Evolutionary conservation across 2,329 filamentous ascomycete genomes (phyloP).

Genomic region (Fusarium nematophilum): DNA sequence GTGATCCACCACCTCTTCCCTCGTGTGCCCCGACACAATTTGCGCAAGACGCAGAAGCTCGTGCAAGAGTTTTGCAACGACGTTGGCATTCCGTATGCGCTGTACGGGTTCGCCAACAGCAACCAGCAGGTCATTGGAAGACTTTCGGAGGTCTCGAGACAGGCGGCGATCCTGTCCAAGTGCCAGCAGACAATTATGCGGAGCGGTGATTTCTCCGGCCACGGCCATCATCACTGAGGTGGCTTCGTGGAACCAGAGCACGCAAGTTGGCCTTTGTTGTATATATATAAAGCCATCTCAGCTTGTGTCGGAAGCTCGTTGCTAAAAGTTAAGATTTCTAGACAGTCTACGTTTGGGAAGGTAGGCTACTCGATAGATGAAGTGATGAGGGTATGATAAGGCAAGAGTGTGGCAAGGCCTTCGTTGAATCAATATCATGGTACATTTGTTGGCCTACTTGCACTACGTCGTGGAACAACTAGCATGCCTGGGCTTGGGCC

Average conservation of each 20-base stretch:
- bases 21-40: conserved; percentile 85
- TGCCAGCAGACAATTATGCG: conserved; percentile 69
- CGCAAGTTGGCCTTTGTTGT: conserved; percentile 14
- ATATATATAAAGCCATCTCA: conserved; percentile 11
- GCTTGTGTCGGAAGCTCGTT: background rate
- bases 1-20: conserved; percentile 89
- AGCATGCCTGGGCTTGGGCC: conserved; percentile 7
- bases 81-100: conserved; percentile 84
- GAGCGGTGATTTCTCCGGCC: conserved; percentile 43
- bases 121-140: conserved; percentile 83
- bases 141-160: conserved; percentile 81
- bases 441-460: background rate
- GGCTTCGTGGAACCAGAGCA: conserved; percentile 3
- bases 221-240: conserved; percentile 23
- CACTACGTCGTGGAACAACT: conserved; percentile 1
- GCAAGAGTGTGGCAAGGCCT: background rate
- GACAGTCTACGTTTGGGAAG: background rate
- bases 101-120: conserved; percentile 86
- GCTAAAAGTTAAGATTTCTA: conserved; percentile 1
- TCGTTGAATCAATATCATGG: conserved; percentile 14
- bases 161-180: conserved; percentile 80
- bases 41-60: conserved; percentile 78
- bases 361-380: conserved; percentile 7
- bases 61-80: conserved; percentile 86
- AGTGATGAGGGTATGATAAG: conserved; percentile 20